Base-by-base conservation (phyloP, 163 green algal genomes). In the Scenedesmus sp. region DNA sequence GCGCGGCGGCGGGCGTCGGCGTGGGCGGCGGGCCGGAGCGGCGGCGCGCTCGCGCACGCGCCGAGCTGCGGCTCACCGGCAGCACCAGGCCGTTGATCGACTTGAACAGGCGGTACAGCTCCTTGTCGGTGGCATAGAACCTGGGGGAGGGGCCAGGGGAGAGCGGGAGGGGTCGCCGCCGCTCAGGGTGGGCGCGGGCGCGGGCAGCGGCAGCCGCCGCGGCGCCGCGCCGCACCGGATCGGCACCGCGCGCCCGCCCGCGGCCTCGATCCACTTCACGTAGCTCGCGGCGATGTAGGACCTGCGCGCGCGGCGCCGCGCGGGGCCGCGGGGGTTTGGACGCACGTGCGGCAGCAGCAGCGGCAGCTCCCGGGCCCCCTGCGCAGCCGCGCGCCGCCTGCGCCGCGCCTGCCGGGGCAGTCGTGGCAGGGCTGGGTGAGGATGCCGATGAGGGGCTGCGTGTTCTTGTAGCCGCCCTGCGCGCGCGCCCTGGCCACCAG, bases 251-350 rank as follows among this genome's bases (percentile, higher is more conserved):
- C 92, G 78, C 4, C 83, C 92, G n/a, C 92, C 92, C 22, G 89
- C 87, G 14, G 84, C 64, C 75, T 97, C 92, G 17, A 97, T 82
- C 92, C 92, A 96, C 70, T 95, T 95, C 0, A 94, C 90, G 57
- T 94, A 95, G 17, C 79, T 90, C 26, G 88, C 90, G 22, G 86
- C 87, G 45, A 95, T 88, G 70, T 92, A 94, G 3, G 74, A 88
- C 70, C 84, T 91, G 81, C 50, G 47, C n/a, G 15, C 28, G 29
- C 57, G 58, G 20, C 17, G 4, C 53, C 10, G 53, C 7, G 10
- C 6, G 53, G 60, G 24, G 33, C n/a, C 18, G 48, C n/a, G 3
- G 11, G 50, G 20, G 60, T 22, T 22, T 3, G 4, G 22, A 18
- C 7, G 33, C 44, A 13, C 29, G 20, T 48, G 13, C 1, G 31